Base-by-base conservation (phyloP, 257 asterid species). In the Nicotiana obtusifolia region DNA sequence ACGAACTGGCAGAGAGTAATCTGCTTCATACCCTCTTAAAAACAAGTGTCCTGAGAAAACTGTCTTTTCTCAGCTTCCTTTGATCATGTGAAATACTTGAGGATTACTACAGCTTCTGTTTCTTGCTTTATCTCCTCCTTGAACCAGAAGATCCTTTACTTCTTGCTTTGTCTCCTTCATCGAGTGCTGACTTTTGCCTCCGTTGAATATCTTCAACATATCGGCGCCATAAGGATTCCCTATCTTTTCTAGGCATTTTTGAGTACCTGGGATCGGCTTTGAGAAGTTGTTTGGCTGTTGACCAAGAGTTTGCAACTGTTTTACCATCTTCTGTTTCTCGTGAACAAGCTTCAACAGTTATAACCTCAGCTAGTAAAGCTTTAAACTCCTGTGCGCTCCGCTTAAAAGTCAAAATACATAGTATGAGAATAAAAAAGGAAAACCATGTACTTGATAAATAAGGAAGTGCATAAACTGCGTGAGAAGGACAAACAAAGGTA, bases 171-270 rank as follows among this genome's bases (percentile, higher is more conserved):
- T 89, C 95, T 80, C 83, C 91, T 83, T 88, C 88, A 49, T 90
- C 88, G 20, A 79, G 77, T 19, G 77, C 71, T 11, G 81, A 78
- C 88, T 89, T 95, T 78, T 82, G 91, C 91, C 90, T 91, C 75
- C 97, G 84, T 76, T 82, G 89, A 81, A 94, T 90, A 28, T 92
- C 99, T 80, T 94, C 98, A 35, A 90, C 90, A 77, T 91, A 95
- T 47, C 98, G 85, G 44, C 88, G 91, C 99, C 99, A 95, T 76
- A 92, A 82, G 83, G 95, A 77, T 83, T 95, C 99, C 83, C 97
- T 83, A 31, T 94, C 98, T 85, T 94, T 95, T 88, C 98, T 91
- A 6, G 97, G 90, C 93, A 91, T 88, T 86, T 90, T 95, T 83
- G 90, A 83, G 76, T 95, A 95, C 73, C 97, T 86, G 5, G 92